A percentile compares a stretch with the other conserved stretches of the same genome.
Evolutionary conservation across 2,329 filamentous ascomycete genomes (phyloP).

Genomic region (Annulohypoxylon truncatum): DNA sequence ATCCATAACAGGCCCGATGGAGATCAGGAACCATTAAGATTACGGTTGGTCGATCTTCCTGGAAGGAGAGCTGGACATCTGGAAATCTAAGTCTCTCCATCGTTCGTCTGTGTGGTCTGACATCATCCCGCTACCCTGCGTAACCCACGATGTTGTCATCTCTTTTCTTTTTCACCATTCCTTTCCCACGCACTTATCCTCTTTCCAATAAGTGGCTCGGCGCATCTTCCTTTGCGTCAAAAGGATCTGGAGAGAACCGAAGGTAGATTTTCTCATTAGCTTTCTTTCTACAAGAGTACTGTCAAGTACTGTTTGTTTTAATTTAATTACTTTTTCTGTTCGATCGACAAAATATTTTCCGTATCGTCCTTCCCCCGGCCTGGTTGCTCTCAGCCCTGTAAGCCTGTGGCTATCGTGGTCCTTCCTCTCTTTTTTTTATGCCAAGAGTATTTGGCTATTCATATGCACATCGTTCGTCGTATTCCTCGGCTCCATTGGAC

Average conservation of each 20-base stretch:
- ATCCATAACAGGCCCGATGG: slow-evolving; percentile 40
- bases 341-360: slow-evolving; percentile 24
- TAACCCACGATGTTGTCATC: slow-evolving; percentile 40
- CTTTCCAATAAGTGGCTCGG: slow-evolving; percentile 9
- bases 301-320: background rate
- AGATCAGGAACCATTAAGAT: slow-evolving; percentile 39
- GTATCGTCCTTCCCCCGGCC: slow-evolving; percentile 7
- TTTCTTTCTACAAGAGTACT: background rate
- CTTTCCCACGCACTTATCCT: background rate
- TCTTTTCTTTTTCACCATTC: slow-evolving; percentile 22
- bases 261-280: slow-evolving; percentile 1
- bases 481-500: slow-evolving; percentile 34
- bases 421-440: slow-evolving; percentile 15
- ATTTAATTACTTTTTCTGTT: slow-evolving; percentile 2
- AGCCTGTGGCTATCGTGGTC: slow-evolving; percentile 10
- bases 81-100: slow-evolving; percentile 25
- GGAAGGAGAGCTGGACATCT: slow-evolving; percentile 17
- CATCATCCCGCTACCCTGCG: slow-evolving; percentile 44
- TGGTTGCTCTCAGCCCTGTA: slow-evolving; percentile 18
- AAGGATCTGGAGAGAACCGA: slow-evolving; percentile 1
- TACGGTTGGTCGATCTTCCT: slow-evolving; percentile 39
- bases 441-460: slow-evolving; percentile 19
- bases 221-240: background rate
- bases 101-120: slow-evolving; percentile 41
- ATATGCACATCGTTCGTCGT: slow-evolving; percentile 31